Evolutionary conservation across 306 rosid species (phyloP), one percentile per base, ranked within the genome.

Genomic region (Acmispon strigosus): DNA sequence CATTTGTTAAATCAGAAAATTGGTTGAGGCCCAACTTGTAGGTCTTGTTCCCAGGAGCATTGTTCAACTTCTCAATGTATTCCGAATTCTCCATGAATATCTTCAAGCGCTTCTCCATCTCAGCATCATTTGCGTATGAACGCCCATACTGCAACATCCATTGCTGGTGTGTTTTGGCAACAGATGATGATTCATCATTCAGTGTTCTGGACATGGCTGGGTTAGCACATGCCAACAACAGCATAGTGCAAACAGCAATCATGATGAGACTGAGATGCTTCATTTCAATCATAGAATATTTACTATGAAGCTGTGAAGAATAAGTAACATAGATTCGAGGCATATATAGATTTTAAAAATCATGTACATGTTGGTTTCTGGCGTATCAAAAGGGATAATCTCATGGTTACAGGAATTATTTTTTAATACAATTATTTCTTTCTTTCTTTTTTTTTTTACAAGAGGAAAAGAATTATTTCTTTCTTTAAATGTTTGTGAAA

Each of bases 11-110:
- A 68, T 83, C 82, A 27, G 87, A 69, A 66, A 44, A 83, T 13
- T 20, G 43, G 43, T 86, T 86, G 43, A 75, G 19, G 1, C 71
- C 76, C n/a, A 83, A 48, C 48, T 57, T 74, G 72, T 81, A 88
- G 5, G 75, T 66, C 53, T 18, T 59, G 24, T 88, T 76, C 27
- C 37, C 63, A 4, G 34, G 34, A 27, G n/a, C 77, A 4, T 20
- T 79, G 66, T 85, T 82, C 67, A 52, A 67, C 4, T 73, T 55
- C 34, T 85, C 86, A 0, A 83, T 76, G 62, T 24, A 76, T 22
- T 76, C 55, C 19, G 61, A 69, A 62, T 81, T 85, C 27, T 69
- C 64, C 43, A 0, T 47, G 55, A 81, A 81, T 54, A 81, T 68
- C 17, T 19, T 3, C 14, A 79, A 68, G 7, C 87, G 81, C 50